These are phyloP conservation scores for Hydrangea macrophylla DNA, from an alignment of 148 eudicot species.

Conservation along the genomic window DNA sequence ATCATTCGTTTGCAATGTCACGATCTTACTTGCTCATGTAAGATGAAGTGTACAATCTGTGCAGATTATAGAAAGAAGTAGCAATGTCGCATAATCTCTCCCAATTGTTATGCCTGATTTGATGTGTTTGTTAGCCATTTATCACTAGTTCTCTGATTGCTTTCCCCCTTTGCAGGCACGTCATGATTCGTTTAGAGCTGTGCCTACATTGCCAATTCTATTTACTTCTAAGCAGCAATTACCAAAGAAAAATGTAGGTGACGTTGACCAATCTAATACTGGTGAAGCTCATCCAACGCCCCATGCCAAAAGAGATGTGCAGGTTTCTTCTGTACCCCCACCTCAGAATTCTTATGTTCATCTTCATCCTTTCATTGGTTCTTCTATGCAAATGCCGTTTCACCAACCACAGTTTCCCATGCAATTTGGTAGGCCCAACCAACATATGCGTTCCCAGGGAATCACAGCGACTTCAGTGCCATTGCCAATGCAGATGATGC, in stretches of 20 bases:
- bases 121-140: neutral
- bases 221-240: constrained; percentile 47
- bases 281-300: constrained; percentile 32
- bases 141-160: neutral
- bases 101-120: too few species aligned
- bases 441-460: constrained; percentile 49
- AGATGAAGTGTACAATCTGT: neutral
- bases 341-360: constrained; percentile 46
- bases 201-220: constrained; percentile 35
- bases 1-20: neutral
- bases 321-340: constrained; percentile 37
- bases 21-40: too few species aligned
- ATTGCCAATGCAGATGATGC: too few species aligned
- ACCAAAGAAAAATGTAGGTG: constrained; percentile 41
- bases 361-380: constrained; percentile 43
- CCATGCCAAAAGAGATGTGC: constrained; percentile 44
- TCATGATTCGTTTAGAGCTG: constrained; percentile 37
- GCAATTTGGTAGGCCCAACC: constrained; percentile 49
- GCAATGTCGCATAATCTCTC: too few species aligned
- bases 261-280: constrained; percentile 30
- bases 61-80: too few species aligned
- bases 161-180: constrained; percentile 43
- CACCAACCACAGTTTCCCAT: constrained; percentile 49
- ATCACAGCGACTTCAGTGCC: constrained; percentile 37
- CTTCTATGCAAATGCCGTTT: constrained; percentile 43